Conservation (phyloP, 2,329 filamentous ascomycete species). For the Myriosclerotinia duriaeana region DNA sequence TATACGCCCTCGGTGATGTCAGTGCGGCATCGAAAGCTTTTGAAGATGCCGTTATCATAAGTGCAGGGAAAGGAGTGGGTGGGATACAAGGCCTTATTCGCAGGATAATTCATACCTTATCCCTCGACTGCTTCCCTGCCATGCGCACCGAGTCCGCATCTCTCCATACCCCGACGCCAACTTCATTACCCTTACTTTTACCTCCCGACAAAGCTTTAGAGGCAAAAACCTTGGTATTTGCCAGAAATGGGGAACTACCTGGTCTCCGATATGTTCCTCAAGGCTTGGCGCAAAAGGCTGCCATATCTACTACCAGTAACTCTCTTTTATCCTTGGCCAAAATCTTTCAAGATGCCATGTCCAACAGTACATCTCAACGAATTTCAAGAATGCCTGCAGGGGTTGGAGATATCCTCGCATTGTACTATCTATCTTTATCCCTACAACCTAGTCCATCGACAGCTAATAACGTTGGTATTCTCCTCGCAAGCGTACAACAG, state of each 20-base stretch:
- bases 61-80: conserved; percentile 67
- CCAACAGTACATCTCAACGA: conserved; percentile 53
- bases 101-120: conserved; percentile 71
- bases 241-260: conserved; percentile 71
- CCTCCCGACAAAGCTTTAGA: conserved; percentile 79
- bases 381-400: conserved; percentile 65
- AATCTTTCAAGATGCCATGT: conserved; percentile 96
- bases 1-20: conserved; percentile 86
- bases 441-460: conserved; percentile 95
- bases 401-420: conserved; percentile 85
- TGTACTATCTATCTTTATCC: conserved; percentile 94
- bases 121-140: conserved; percentile 47
- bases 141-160: conserved; percentile 34
- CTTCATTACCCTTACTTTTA: conserved; percentile 64
- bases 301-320: conserved; percentile 91
- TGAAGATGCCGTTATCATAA: conserved; percentile 90
- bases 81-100: conserved; percentile 78
- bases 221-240: conserved; percentile 81
- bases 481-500: conserved; percentile 93
- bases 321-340: conserved; percentile 92
- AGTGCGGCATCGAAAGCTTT: conserved; percentile 80
- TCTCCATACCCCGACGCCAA: conserved; percentile 13
- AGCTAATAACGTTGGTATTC: conserved; percentile 95
- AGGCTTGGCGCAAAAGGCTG: conserved; percentile 71
- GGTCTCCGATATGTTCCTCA: conserved; percentile 73